Conservation (phyloP, 2,329 filamentous ascomycete species). For the Bisporella sp. region DNA sequence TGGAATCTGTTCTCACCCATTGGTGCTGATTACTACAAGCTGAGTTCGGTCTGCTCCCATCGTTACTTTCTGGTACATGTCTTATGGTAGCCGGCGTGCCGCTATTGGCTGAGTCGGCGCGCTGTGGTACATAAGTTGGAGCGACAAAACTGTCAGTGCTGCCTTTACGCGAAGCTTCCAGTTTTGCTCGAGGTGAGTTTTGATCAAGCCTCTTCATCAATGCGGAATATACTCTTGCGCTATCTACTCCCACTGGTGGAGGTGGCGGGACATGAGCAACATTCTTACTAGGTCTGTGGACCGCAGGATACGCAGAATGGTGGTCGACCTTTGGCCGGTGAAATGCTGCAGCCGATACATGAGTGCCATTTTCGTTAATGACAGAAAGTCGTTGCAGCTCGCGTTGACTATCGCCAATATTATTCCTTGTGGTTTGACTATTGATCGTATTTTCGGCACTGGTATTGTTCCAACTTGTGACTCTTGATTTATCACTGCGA, state of each 20-base stretch:
- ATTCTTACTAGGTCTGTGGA: slow-evolving; percentile 13
- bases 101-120: slow-evolving; percentile 13
- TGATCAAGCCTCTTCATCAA: slow-evolving; percentile 50
- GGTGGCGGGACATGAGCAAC: slow-evolving; percentile 6
- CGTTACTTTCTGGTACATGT: slow-evolving; percentile 14
- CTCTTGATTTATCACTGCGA: slow-evolving; percentile 48
- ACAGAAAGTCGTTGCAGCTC: slow-evolving; percentile 54
- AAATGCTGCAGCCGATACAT: slow-evolving; percentile 34
- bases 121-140: slow-evolving; percentile 1
- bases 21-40: slow-evolving; percentile 6
- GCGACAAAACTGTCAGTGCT: slow-evolving; percentile 12
- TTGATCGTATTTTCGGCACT: slow-evolving; percentile 43
- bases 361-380: slow-evolving; percentile 50
- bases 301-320: slow-evolving; percentile 14
- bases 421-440: slow-evolving; percentile 22
- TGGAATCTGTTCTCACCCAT: slow-evolving; percentile 8
- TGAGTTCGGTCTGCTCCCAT: not conserved
- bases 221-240: slow-evolving; percentile 55
- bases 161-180: slow-evolving; percentile 11
- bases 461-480: slow-evolving; percentile 68
- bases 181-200: slow-evolving; percentile 26
- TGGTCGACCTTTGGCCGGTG: slow-evolving; percentile 17
- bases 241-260: slow-evolving; percentile 36
- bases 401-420: slow-evolving; percentile 29
- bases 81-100: slow-evolving; percentile 18